Base-by-base conservation (phyloP, 257 asterid species). In the Solanum etuberosum region DNA sequence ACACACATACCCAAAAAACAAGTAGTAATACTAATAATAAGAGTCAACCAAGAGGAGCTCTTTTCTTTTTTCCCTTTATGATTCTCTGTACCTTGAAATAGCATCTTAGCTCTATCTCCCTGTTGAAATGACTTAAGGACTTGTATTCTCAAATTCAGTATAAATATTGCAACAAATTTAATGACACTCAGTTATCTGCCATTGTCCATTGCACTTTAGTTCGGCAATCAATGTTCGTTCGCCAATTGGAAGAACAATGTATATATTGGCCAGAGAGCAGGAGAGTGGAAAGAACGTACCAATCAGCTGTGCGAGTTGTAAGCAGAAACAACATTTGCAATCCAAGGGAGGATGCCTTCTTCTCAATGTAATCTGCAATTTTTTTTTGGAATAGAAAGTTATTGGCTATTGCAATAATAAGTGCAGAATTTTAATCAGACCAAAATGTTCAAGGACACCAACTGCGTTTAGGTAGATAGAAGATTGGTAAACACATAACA, bases 221-320 rank as follows among this genome's bases (percentile, higher is more conserved):
- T 48, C 7, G 13, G 43, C 6, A 81, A 81, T 29, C 43, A 80
- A 80, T 46, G 25, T 27, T 80, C 20, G 32, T 29, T 80, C 4
- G 25, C 10, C 40, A 16, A 46, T 29, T 3, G 18, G 67, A 80
- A 29, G 42, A 80, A 46, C 67, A 80, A 80, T 29, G 40, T 14
- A 84, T 84, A 84, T 38, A 84, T 63, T 84, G 81, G 23, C 67
- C 38, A 63, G 31, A 82, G 42, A 42, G 42, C 82, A 68, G 65
- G 76, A 85, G 29, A 68, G 65, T 85, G 29, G 23, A 67, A 81
- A 85, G 67, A 77, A 46, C 93, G 10, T 93, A 97, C 99, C 99
- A 97, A 91, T 97, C 98, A 14, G 97, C 98, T 5, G 99, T 96
- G 74, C 98, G 95, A 86, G 99, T 96, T 68, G 99, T 96, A 27